phyloP scores from a whole-genome alignment of 2,329 filamentous ascomycete species.

The Phyllosticta paracitricarpa region DNA sequence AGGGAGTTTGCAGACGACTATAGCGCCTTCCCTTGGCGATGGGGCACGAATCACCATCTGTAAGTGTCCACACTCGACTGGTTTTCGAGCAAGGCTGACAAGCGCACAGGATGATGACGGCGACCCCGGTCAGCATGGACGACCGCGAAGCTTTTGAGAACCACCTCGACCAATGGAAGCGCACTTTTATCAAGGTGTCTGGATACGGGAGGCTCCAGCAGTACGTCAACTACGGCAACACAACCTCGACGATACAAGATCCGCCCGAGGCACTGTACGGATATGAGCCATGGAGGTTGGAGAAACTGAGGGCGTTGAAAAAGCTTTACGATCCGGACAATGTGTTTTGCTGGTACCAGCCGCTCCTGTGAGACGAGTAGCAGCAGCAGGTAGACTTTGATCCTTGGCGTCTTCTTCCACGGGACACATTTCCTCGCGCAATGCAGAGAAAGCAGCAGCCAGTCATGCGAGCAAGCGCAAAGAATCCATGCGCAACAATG shows the following conservation, averaged over 20 bases:
- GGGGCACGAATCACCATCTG: background rate
- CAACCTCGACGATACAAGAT: slow-evolving; percentile 21
- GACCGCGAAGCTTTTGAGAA: background rate
- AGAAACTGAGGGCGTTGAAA: slow-evolving; percentile 23
- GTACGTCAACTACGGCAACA: slow-evolving; percentile 24
- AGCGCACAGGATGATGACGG: background rate
- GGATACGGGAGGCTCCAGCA: slow-evolving; percentile 16
- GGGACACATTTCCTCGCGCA: too few relatives aligned
- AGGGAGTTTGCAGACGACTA: background rate
- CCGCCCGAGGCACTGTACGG: slow-evolving; percentile 22
- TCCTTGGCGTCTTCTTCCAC: too few relatives aligned
- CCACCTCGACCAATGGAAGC: slow-evolving; percentile 12
- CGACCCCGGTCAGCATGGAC: background rate
- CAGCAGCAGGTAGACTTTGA: background rate
- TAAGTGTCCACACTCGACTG: background rate
- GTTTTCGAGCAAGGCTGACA: background rate
- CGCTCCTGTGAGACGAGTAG: slow-evolving; percentile 11
- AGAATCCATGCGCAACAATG: background rate
- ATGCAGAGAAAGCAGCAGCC: background rate
- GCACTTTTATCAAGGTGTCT: slow-evolving; percentile 16
- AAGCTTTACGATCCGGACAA: slow-evolving; percentile 24
- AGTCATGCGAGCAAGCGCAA: background rate
- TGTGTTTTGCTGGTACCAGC: slow-evolving; percentile 23
- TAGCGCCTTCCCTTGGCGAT: slow-evolving; percentile 1
- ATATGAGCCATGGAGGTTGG: slow-evolving; percentile 22